These are phyloP conservation scores for Saccharomyces jurei DNA, from an alignment of 805 yeast genomes.

Conservation along the genomic window DNA sequence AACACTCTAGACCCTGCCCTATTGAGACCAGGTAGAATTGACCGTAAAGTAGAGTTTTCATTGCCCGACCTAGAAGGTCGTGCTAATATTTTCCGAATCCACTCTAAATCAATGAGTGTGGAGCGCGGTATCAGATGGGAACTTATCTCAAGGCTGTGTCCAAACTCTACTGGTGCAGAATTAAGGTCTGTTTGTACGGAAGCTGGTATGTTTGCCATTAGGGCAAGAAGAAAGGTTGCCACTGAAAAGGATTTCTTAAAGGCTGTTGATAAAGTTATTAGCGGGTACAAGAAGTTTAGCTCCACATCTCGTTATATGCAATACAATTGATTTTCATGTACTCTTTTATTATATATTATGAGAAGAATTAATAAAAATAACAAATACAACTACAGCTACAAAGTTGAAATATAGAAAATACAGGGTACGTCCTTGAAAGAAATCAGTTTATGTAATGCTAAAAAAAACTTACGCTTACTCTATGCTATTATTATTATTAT, in stretches of 20 bases:
- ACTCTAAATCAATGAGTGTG: slow-evolving; percentile 94
- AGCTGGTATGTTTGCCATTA: slow-evolving; percentile 99
- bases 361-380: background rate
- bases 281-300: slow-evolving; percentile 96
- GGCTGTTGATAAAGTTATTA: slow-evolving; percentile 96
- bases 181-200: slow-evolving; percentile 97
- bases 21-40: slow-evolving; percentile 97
- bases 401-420: background rate
- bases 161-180: slow-evolving; percentile 98
- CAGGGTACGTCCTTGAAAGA: background rate
- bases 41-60: slow-evolving; percentile 94
- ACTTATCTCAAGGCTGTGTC: slow-evolving; percentile 91
- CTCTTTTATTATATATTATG: background rate
- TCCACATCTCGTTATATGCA: slow-evolving; percentile 98
- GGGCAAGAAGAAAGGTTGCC: slow-evolving; percentile 97
- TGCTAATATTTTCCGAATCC: slow-evolving; percentile 94
- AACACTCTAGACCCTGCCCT: slow-evolving; percentile 96
- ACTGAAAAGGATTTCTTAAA: slow-evolving; percentile 95
- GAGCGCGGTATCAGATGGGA: slow-evolving; percentile 99
- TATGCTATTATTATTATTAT: background rate
- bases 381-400: background rate
- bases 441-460: background rate
- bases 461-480: background rate
- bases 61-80: slow-evolving; percentile 96
- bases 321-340: slow-evolving; percentile 50